Base-by-base conservation (phyloP, 768 basidiomycete species). In the Psilocybe sp. region DNA sequence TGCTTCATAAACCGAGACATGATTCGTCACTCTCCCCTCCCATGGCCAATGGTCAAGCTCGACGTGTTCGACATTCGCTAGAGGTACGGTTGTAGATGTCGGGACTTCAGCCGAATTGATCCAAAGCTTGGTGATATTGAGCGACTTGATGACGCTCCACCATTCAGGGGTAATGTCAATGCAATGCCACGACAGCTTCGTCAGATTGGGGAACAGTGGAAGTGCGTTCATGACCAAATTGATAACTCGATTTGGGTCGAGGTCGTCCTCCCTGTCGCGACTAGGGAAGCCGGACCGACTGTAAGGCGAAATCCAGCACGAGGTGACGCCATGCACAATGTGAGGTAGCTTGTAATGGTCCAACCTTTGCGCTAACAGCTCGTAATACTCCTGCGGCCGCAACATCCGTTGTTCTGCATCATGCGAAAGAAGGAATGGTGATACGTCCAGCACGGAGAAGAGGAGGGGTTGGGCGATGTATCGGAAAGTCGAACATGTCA, bases 11-110 rank as follows among this genome's bases (percentile, higher is more conserved):
- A 68, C 60, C 9, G 68, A 69, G 13, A 67, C 64, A 40, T 66
- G 64, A 33, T 69, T 65, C 4, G 69, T 67, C 41, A 59, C 47
- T 15, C 58, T 56, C 7, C 68, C 69, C 46, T 67, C 63, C 69
- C 69, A 71, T 28, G 68, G 66, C 68, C 68, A 71, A 23, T 71
- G 68, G 47, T 71, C 69, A 16, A 71, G 49, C 49, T 69, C 67
- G 13, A 71, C 61, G 35, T 64, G 58, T 9, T 38, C 41, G 40
- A 71, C 49, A 34, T 13, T 46, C 11, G 40, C 44, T 13, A 65
- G 54, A 2, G 56, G 53, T 3, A 51, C 42, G 1, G 44, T 31
- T 5, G 44, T 40, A 14, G 52, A 34, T 15, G 50, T 51, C 1
- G 54, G 55, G 18, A 69, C 53, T 3, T 60, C 50, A 15, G 63